phyloP scores from a whole-genome alignment of 371 early-diverging fungal species.

The Mortierella sp. region DNA sequence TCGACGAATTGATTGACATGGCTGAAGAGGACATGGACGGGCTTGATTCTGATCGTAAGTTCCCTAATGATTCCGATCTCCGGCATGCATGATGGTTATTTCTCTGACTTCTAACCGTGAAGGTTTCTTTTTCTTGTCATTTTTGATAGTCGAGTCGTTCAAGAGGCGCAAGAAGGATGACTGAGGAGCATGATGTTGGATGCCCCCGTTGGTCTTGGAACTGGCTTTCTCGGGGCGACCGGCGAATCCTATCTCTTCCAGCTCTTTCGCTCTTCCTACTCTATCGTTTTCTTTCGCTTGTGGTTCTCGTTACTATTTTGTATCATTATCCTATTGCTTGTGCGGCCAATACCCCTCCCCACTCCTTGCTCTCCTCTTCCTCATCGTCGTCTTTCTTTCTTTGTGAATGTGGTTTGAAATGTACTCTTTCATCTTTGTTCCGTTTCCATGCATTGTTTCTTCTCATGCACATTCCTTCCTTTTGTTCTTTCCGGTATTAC shows the following conservation, averaged over 20 bases:
- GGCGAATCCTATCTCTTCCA: no score
- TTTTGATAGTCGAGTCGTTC: background rate
- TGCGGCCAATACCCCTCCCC: no score
- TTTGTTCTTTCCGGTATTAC: background rate
- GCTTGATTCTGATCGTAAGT: constrained; percentile 25
- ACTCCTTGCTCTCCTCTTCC: no score
- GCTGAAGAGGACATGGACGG: constrained; percentile 12
- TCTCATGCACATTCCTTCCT: background rate
- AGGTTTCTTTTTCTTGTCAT: background rate
- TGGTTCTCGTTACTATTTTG: no score
- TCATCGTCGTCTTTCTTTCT: no score
- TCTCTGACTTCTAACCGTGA: no score
- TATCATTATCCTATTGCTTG: no score
- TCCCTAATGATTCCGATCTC: no score
- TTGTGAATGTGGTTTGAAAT: no score
- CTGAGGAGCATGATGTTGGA: background rate
- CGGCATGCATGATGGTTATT: no score
- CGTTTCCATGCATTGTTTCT: background rate
- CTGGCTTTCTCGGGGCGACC: background rate
- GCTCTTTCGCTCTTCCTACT: no score
- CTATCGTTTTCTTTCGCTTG: no score
- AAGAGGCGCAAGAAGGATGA: constrained; percentile 8
- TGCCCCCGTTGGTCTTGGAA: background rate
- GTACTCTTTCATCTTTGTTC: background rate
- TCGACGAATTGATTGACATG: constrained; percentile 17